These are phyloP conservation scores for Fomitopsis pulvina DNA, from an alignment of 768 basidiomycete genomes.

Conservation along the genomic window DNA sequence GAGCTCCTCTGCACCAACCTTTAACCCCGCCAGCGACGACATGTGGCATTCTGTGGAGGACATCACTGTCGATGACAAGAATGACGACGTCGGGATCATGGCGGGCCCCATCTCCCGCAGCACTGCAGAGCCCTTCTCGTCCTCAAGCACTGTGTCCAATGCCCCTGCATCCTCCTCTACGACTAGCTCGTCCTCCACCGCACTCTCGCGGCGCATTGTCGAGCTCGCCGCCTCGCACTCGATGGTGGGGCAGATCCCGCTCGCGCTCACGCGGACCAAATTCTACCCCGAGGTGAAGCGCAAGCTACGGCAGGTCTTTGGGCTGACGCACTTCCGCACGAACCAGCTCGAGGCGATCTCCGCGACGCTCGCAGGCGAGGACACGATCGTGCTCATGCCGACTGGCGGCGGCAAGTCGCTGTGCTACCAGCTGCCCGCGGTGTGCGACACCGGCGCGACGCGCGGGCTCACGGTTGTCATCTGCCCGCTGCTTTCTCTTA, in stretches of 20 bases:
- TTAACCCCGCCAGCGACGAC: constrained; percentile 1
- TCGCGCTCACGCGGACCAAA: background rate
- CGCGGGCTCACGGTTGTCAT: constrained; percentile 85
- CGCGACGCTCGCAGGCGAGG: constrained; percentile 69
- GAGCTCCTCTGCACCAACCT: background rate
- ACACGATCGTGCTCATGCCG: constrained; percentile 94
- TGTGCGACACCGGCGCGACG: constrained; percentile 66
- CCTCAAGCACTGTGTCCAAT: background rate
- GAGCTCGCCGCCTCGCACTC: background rate
- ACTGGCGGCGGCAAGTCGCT: constrained; percentile 92
- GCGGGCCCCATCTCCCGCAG: background rate
- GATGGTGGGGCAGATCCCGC: background rate
- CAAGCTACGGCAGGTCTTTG: constrained; percentile 55
- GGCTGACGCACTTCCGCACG: constrained; percentile 58
- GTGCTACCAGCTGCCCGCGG: constrained; percentile 86
- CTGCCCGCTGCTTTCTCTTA: constrained; percentile 82
- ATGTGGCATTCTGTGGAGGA: constrained; percentile 7
- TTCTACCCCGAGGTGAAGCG: constrained; percentile 30
- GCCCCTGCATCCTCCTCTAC: background rate
- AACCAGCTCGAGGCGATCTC: constrained; percentile 88
- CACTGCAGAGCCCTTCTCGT: background rate
- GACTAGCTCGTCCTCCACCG: constrained; percentile 4
- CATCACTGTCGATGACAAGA: background rate
- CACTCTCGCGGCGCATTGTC: background rate
- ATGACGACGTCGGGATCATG: background rate